A percentile compares a stretch with the other conserved stretches of the same genome.
Evolutionary conservation across 2,329 filamentous ascomycete species (phyloP).

Genomic region (Ceratocystiopsis brevicomis): DNA sequence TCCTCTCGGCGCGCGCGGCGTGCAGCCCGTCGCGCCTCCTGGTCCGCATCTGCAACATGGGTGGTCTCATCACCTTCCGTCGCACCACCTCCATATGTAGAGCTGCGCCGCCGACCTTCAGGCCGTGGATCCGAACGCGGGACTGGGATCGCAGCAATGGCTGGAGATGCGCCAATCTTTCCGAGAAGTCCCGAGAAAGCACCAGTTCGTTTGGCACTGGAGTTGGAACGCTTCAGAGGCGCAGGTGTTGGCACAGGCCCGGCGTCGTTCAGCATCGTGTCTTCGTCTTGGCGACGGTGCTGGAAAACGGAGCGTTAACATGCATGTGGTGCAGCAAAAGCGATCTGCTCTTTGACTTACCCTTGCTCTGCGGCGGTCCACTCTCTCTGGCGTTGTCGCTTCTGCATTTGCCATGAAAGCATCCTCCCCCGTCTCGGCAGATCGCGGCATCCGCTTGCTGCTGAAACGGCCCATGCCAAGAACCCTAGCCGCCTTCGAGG

Average conservation of each 20-base stretch:
- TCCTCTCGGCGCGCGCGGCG: conserved; percentile 40
- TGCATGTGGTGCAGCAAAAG: background rate
- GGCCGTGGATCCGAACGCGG: conserved; percentile 15
- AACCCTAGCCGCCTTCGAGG: conserved; percentile 61
- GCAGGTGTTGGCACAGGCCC: conserved; percentile 27
- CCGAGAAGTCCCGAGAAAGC: conserved; percentile 43
- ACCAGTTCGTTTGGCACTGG: conserved; percentile 40
- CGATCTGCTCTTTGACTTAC: conserved; percentile 13
- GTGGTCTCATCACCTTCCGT: conserved; percentile 33
- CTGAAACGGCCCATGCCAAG: conserved; percentile 33
- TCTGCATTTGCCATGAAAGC: too few relatives aligned
- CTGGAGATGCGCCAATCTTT: conserved; percentile 28
- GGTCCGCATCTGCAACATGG: conserved; percentile 15
- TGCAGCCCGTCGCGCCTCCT: conserved; percentile 44
- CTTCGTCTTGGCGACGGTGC: conserved; percentile 46
- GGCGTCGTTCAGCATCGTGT: conserved; percentile 38
- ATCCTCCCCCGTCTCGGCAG: conserved; percentile 11
- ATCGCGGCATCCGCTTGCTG: conserved; percentile 16
- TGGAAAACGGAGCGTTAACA: conserved; percentile 25
- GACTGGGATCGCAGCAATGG: background rate
- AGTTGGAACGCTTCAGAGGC: conserved; percentile 40
- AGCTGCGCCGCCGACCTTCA: conserved; percentile 30
- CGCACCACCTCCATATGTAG: conserved; percentile 11
- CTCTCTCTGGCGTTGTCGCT: conserved; percentile 22
- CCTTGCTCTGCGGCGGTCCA: conserved; percentile 25